Evolutionary conservation across 805 yeast species (phyloP), one percentile per base, ranked within the genome.

Genomic region (Yarrowia keelungensis): DNA sequence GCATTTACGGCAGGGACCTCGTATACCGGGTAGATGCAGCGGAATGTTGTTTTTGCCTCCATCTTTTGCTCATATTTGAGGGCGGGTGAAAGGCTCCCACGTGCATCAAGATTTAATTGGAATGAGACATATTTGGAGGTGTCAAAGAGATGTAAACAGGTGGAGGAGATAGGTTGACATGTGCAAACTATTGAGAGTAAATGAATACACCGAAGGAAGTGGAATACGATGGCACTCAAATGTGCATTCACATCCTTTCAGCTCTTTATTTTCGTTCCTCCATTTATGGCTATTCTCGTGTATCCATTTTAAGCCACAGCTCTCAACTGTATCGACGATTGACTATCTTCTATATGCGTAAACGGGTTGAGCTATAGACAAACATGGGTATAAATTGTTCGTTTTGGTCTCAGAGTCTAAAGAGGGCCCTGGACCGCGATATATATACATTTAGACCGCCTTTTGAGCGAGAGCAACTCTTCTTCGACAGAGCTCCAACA

Each of bases 341-440:
- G 16, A 16, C 26, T 47, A 14, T 38, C 12, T 47, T 12, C 53
- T 26, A 47, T 15, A 46, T 22, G 50, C 53, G 53, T 47, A 8
- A 14, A 15, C 15, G 36, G 36, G 36, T 47, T n/a, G 10, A 22
- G 5, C 50, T 26, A 38, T 38, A 53, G 56, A 36, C 56, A 36
- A 50, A 51, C 58, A 53, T 53, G 58, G 43, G 58, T 53, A 36
- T 36, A 36, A 45, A n/a, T 15, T 36, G 58, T 12, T 53, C 58
- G 58, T 38, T 36, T 53, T 9, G 58, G 58, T 19, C 56, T 51
- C 43, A 50, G 58, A 53, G 56, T 32, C 56, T 51, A 51, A 51
- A 51, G 42, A 51, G 39, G 5, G 39, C 19, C 32, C 3, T n/a
- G 16, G 11, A 5, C 22, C 11, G 4, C 11, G 16, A 51, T 38